Evolutionary conservation across 1,284 basidiomycete genomes (phyloP), one percentile per base, ranked within the genome.

Genomic region (Macrocystidia cucumis): DNA sequence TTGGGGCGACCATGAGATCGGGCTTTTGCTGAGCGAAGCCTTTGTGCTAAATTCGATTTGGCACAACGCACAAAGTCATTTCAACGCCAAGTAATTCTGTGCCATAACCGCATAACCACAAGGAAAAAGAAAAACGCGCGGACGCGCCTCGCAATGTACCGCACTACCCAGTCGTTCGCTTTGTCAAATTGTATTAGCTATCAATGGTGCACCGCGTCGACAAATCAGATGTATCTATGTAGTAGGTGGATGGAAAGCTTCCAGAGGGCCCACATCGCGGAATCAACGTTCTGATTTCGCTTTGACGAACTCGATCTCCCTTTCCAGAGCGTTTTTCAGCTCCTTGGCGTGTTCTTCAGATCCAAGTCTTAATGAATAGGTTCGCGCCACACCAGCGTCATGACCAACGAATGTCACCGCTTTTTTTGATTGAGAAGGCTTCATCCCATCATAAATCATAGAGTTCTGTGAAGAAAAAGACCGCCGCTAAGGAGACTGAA

Each of bases 1-100:
- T 34, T 98, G 96, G 95, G 79, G 78, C 4, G 95, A 98, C 58
- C 84, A 92, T 51, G 92, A 98, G 55, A 85, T 97, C 29, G 92
- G 97, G 55, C 75, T 98, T 60, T 74, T 98, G 11, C 74, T 98
- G 29, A 91, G 88, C 50, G 91, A 98, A 59, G 95, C 96, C 5
- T 98, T 96, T 52, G 89, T 98, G 35, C 78, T 93, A 47, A 91
- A 87, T 52, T 89, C 83, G 14, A 85, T 89, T 50, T 95, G 91
- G 91, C 87, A 91, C 48, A 91, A 92, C 44, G 91, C 91, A 4
- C 90, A 92, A 54, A 91, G 89, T 54, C 91, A 95, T 59, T 89
- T 95, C 50, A 68, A 61, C 37, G 78, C 55, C 34, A 69, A 64
- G 51, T 67, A 52, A n/a, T n/a, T n/a, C n/a, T n/a, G n/a, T n/a